These are phyloP conservation scores for Tolypocladium cylindrosporum DNA, from an alignment of 2,329 filamentous ascomycete species.

Conservation along the genomic window DNA sequence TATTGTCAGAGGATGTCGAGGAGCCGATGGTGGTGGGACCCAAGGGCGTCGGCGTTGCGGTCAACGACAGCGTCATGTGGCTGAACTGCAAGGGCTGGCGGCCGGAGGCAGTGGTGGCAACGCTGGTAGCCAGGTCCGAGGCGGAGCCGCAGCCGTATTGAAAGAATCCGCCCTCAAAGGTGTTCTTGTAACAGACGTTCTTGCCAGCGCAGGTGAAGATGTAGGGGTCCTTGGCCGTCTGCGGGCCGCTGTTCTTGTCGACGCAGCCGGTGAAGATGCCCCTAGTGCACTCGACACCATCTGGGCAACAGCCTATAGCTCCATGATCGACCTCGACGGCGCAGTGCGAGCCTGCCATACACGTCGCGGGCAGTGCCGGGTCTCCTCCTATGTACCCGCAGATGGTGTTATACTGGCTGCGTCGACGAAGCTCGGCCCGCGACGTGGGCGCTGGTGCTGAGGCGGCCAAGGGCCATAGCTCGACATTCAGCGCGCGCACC, in stretches of 20 bases:
- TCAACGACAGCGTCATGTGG: conserved; percentile 30
- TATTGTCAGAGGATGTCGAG: conserved; percentile 2
- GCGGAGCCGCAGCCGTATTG: conserved; percentile 47
- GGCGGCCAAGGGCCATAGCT: conserved; percentile 23
- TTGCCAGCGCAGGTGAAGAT: conserved; percentile 43
- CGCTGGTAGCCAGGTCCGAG: conserved; percentile 36
- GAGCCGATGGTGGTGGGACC: conserved; percentile 31
- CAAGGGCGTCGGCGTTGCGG: conserved; percentile 25
- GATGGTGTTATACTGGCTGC: conserved; percentile 40
- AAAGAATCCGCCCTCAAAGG: conserved; percentile 42
- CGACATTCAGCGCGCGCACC: conserved; percentile 23
- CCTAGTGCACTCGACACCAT: conserved; percentile 37
- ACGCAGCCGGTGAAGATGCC: conserved; percentile 50
- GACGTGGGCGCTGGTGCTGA: conserved; percentile 29
- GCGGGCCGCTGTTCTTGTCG: conserved; percentile 37
- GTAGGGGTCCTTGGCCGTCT: conserved; percentile 44
- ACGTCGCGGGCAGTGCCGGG: conserved; percentile 42
- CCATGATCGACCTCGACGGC: conserved; percentile 38
- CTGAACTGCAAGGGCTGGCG: conserved; percentile 21
- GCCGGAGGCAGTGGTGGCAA: conserved; percentile 36
- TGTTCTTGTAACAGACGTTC: conserved; percentile 45
- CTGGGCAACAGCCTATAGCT: conserved; percentile 47
- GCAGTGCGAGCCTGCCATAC: conserved; percentile 47
- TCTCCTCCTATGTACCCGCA: conserved; percentile 49
- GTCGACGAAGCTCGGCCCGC: conserved; percentile 21